phyloP scores from a whole-genome alignment of 768 basidiomycete genomes.

The Podaxis sp. region DNA sequence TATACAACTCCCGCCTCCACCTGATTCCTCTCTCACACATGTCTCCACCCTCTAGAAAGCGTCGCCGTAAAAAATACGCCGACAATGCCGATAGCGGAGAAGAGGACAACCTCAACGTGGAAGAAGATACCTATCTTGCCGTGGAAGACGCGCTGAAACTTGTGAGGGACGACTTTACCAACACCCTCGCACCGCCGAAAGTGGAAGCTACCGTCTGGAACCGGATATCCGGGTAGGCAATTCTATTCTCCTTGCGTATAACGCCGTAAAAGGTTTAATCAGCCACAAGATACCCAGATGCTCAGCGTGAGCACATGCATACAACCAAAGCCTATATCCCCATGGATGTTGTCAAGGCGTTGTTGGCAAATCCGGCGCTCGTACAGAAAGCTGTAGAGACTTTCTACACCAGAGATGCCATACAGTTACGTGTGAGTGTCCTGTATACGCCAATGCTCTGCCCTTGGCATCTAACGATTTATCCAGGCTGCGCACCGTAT shows the following conservation, averaged over 20 bases:
- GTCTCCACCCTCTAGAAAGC: slow-evolving; percentile 64
- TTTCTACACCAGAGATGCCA: slow-evolving; percentile 94
- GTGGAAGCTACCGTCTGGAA: slow-evolving; percentile 72
- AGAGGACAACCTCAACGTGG: slow-evolving; percentile 41
- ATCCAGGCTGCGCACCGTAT: slow-evolving; percentile 84
- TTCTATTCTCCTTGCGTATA: slow-evolving; percentile 6
- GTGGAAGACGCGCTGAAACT: slow-evolving; percentile 62
- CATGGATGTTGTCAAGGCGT: slow-evolving; percentile 70
- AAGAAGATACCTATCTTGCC: slow-evolving; percentile 52
- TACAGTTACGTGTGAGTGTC: slow-evolving; percentile 76
- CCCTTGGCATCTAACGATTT: background rate
- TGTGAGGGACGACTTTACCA: slow-evolving; percentile 49
- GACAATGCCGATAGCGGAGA: slow-evolving; percentile 48
- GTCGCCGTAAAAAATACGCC: slow-evolving; percentile 43
- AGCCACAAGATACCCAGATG: slow-evolving; percentile 64
- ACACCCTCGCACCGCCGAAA: slow-evolving; percentile 58
- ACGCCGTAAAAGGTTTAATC: background rate
- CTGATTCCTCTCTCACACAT: slow-evolving; percentile 79
- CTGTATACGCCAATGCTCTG: background rate
- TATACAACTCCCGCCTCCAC: slow-evolving; percentile 79
- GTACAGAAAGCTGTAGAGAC: slow-evolving; percentile 87
- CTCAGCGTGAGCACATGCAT: slow-evolving; percentile 69
- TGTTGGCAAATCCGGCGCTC: slow-evolving; percentile 62
- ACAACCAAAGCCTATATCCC: slow-evolving; percentile 79
- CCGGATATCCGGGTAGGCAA: slow-evolving; percentile 61